Evolutionary conservation across 1,139 yeast genomes (phyloP), one percentile per base, ranked within the genome.

Genomic region (Meyerozyma guilliermondii): DNA sequence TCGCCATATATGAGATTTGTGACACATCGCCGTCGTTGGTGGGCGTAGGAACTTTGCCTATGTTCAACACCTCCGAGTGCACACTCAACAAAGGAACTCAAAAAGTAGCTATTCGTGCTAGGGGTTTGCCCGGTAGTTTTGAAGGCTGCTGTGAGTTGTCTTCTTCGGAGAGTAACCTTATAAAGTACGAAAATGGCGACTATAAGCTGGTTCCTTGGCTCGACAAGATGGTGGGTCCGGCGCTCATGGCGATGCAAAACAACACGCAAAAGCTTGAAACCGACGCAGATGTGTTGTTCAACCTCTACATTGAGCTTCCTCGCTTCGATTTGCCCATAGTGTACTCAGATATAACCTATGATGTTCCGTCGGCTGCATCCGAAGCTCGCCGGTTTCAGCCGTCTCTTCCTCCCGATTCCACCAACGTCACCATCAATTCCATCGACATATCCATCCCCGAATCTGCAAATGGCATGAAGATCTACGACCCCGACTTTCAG

Each of bases 271-370:
- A 39, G 6, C 28, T 36, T 7, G 42, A 41, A 28, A 40, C 35
- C 44, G 43, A 18, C 46, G 51, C 41, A 42, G 52, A 50, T 22
- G 35, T 53, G 41, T 56, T 56, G 3, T 81, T 78, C 54, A 66
- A 73, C 37, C 58, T 89, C 17, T 78, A 76, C 49, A 59, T 92
- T 23, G 96, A 88, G 50, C 71, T 87, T 38, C 84, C 86, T 4
- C 79, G 80, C 46, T 88, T 86, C 62, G 94, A 86, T 50, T 68
- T 86, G 24, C 96, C 96, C 0, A 76, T 91, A 1, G 87, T 91
- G 0, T 91, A 75, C 59, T 80, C 91, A 1, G 95, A 87, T 53
- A 59, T 67, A 8, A 57, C 64, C 1, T 65, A 60, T 41, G 41
- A 49, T 5, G 43, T 55, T 7, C 59, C 59, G 0, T 17, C 26